Base-by-base conservation (phyloP, 257 asterid genomes). In the Przewalskia tangutica region DNA sequence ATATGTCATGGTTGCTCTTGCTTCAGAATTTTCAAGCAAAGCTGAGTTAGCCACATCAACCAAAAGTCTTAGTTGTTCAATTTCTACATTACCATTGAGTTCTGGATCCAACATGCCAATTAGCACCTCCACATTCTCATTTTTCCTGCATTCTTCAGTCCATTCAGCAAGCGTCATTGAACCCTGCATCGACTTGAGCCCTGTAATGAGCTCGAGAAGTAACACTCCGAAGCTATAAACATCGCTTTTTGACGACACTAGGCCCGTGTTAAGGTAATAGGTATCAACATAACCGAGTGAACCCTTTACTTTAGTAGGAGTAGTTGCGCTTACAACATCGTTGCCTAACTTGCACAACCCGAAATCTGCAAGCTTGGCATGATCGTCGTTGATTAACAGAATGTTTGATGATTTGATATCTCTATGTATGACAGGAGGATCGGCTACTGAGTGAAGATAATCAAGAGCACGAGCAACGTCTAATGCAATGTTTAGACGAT, bases 381-480 rank as follows among this genome's bases (percentile, higher is more conserved):
- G 92, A n/a, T 81, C 64, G n/a, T 93, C 91, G 67, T 85, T 83
- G 56, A 88, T 82, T 51, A 93, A 66, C 62, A 92, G 86, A 1
- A 93, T 80, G 84, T 93, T 91, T 44, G 98, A 92, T 1, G 98
- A 93, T 54, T 93, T 93, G 63, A 93, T 56, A 70, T 93, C 98
- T 0, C 98, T 70, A 85, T 93, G 98, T 34, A 90, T 93, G 82
- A 93, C 90, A 0, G 97, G 89, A 2, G 97, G 97, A 48, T 93
- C 97, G 0, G 98, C 97, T 6, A 88, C 89, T 0, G 91, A 84
- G 71, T 93, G 98, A 82, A 93, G 97, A 38, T 93, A 93, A 51
- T 93, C 93, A 5, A 93, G 89, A 70, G 97, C 97, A n/a, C 87
- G 89, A 55, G 95, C 98, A 2, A 93, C 83, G 86, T 92, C 97